These are phyloP conservation scores for Tagetes erecta DNA, from an alignment of 129 eudicot genomes.

Conservation along the genomic window DNA sequence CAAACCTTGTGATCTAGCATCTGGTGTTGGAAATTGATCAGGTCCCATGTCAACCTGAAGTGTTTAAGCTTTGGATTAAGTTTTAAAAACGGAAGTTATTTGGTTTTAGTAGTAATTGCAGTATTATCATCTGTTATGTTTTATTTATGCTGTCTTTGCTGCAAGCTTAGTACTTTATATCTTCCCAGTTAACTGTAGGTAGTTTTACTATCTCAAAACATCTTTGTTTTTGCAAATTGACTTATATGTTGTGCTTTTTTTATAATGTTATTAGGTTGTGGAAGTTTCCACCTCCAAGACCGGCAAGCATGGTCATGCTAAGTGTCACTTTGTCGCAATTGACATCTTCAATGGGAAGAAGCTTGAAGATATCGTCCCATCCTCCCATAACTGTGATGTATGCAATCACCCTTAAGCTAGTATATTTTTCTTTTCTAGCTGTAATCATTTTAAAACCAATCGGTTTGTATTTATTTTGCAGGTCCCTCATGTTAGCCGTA, in stretches of 20 bases:
- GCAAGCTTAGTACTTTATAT: neutral
- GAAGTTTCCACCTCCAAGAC: conserved; percentile 84
- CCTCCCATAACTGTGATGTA: conserved; percentile 81
- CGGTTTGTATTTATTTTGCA: conserved; percentile 21
- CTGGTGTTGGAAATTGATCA: neutral
- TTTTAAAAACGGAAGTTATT: neutral
- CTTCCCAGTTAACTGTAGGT: neutral
- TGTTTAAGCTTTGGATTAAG: neutral
- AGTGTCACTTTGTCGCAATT: conserved; percentile 74
- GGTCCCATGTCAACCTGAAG: neutral
- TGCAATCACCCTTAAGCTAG: conserved; percentile 1
- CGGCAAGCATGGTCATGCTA: conserved; percentile 79
- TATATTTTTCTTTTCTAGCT: neutral
- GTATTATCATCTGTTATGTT: neutral
- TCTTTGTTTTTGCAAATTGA: neutral
- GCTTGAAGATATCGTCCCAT: conserved; percentile 76
- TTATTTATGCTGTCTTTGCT: neutral
- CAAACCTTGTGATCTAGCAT: neutral
- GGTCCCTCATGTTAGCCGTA: conserved; percentile 76
- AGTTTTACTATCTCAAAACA: neutral
- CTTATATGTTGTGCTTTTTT: neutral
- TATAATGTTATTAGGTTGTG: conserved; percentile 47
- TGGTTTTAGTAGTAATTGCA: neutral
- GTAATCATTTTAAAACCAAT: neutral
- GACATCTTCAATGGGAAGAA: conserved; percentile 71